phyloP scores from a whole-genome alignment of 2,329 filamentous ascomycete species.

The Akanthomyces lecanii region DNA sequence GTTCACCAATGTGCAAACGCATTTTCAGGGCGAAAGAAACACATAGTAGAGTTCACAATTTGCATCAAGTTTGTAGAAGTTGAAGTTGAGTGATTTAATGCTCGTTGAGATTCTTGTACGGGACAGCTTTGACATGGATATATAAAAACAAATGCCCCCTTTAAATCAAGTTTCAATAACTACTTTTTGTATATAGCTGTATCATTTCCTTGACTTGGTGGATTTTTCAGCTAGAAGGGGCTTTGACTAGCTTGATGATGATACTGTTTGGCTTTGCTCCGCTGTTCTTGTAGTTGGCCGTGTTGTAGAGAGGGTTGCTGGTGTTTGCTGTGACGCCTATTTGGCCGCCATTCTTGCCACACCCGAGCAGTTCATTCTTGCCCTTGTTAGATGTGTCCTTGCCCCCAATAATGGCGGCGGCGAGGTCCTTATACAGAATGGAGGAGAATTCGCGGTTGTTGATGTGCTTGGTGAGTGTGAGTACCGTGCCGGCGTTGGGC shows the following conservation, averaged over 20 bases:
- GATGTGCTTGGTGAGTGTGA: conserved; percentile 27
- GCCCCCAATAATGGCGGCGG: conserved; percentile 26
- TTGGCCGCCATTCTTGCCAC: conserved; percentile 17
- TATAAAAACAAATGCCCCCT: no score
- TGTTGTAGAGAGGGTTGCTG: conserved; percentile 6
- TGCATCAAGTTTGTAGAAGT: no score
- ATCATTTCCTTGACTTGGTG: no score
- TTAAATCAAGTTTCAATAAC: no score
- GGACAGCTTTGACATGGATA: no score
- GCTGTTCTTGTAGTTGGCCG: conserved; percentile 4
- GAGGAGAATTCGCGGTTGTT: conserved; percentile 19
- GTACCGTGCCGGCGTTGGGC: conserved; percentile 17
- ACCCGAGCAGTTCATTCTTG: conserved; percentile 26
- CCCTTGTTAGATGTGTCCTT: conserved; percentile 15
- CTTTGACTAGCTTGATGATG: conserved; percentile 27
- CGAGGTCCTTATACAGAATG: conserved; percentile 26
- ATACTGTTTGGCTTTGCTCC: conserved; percentile 24
- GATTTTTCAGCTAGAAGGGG: neutral
- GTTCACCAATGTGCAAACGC: no score
- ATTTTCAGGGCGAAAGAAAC: no score
- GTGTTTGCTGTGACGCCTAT: neutral
- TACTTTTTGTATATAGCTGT: no score
- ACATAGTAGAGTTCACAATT: no score
- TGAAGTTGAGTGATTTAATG: neutral
- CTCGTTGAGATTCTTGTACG: no score